Conservation (phyloP, 1,139 yeast species). For the Arxiozyma bovina region DNA sequence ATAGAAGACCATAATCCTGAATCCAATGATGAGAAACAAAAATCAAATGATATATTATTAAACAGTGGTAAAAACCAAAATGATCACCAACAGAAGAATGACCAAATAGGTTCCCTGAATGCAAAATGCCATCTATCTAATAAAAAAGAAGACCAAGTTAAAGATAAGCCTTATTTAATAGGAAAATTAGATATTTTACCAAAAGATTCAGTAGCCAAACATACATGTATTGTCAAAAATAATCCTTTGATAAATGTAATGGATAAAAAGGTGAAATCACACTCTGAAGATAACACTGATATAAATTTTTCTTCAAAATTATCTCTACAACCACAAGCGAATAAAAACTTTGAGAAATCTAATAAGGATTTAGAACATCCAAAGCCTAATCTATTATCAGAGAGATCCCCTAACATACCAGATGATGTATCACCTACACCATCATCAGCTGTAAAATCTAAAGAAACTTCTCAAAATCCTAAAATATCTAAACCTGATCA, state of each 20-base stretch:
- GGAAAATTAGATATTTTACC: background rate
- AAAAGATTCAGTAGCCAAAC: background rate
- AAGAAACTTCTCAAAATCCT: background rate
- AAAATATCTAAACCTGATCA: background rate
- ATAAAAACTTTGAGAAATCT: background rate
- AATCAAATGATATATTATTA: background rate
- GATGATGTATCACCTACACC: background rate
- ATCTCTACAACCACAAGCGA: background rate
- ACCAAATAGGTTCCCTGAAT: background rate
- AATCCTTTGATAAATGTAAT: background rate
- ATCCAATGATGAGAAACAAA: background rate
- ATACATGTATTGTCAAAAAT: background rate
- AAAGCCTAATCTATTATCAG: background rate
- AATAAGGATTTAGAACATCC: background rate
- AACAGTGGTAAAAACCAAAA: background rate
- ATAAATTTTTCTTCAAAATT: background rate
- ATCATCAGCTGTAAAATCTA: background rate
- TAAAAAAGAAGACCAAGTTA: background rate
- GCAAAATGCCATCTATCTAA: background rate
- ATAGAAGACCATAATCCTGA: background rate
- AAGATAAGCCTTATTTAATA: background rate
- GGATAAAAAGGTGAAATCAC: background rate
- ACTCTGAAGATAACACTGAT: background rate
- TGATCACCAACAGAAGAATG: background rate
- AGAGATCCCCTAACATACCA: background rate